Evolutionary conservation across 495 filamentous ascomycete genomes (phyloP), one percentile per base, ranked within the genome.

Genomic region (Talaromyces wortmannii): DNA sequence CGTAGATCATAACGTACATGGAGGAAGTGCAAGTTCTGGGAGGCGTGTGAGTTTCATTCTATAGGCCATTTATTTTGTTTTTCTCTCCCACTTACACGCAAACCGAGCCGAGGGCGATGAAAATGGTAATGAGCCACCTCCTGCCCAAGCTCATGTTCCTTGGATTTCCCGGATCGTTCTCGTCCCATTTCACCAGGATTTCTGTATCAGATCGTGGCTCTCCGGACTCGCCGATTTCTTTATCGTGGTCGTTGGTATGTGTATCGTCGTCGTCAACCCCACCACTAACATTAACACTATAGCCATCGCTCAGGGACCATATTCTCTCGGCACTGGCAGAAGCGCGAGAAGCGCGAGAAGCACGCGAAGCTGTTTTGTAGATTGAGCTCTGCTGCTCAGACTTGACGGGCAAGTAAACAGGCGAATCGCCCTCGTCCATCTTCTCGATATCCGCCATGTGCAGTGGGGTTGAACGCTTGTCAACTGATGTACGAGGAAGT

Each of bases 1-100:
- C 63, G 68, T 97, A 97, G 0, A 88, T 95, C 7, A 82, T 82
- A 3, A 91, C 92, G 64, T 98, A 97, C 62, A 95, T 84, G 1
- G 91, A 92, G 17, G 88, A 92, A 2, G 90, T 82, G 66, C 89
- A 92, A 6, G 92, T 97, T 49, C 89, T 92, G 63, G 11, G 52
- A 42, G 23, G 23, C 23, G 23, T 23, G 23, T 23, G 2, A 23
- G 23, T 23, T 16, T 10, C 53, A 32, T 45, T 45, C 13, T 18
- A 4, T 10, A n/a, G 10, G 40, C 40, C 11, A 31, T 12, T 31
- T 48, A 17, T 50, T 12, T 31, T 48, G 12, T 50, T 12, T 31
- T 32, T 11, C n/a, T 36, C 4, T 15, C n/a, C n/a, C 10, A 85
- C 89, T 78, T 77, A 92, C 90, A 96, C 92, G 68, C 89, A 92